A percentile compares a stretch with the other conserved stretches of the same genome.
phyloP scores from a whole-genome alignment of 768 basidiomycete species.

The Podaxis pistillaris region DNA sequence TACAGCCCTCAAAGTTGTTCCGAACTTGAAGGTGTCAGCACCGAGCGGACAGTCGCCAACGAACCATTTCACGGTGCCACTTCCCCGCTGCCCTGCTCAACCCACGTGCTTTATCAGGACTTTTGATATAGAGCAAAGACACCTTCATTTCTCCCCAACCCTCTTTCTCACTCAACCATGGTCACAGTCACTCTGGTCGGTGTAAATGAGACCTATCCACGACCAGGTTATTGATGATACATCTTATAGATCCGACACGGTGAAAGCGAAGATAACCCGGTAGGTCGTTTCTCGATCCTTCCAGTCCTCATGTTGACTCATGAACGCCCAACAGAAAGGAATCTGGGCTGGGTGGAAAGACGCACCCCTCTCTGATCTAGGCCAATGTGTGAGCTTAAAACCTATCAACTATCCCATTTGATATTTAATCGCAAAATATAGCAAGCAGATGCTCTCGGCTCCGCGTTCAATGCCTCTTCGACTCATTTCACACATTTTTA shows the following conservation, averaged over 20 bases:
- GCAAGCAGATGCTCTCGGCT: constrained; percentile 65
- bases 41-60: no score
- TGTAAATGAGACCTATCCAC: not conserved
- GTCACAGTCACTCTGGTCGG: constrained; percentile 25
- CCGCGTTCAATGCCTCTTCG: constrained; percentile 40
- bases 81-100: not conserved
- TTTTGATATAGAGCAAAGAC: not conserved
- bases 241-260: constrained; percentile 59
- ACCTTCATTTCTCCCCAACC: not conserved
- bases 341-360: constrained; percentile 82
- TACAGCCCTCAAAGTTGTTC: no score
- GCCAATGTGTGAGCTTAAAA: constrained; percentile 32
- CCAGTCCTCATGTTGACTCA: not conserved
- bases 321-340: constrained; percentile 24
- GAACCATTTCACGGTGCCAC: not conserved
- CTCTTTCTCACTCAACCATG: constrained; percentile 4
- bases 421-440: constrained; percentile 18
- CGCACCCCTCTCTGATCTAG: constrained; percentile 69
- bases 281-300: constrained; percentile 23
- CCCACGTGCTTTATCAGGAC: not conserved
- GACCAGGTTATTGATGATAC: constrained; percentile 19
- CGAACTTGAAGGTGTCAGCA: no score
- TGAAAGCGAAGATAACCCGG: constrained; percentile 70
- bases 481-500: constrained; percentile 56
- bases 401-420: not conserved